Percentiles rank a stretch among this genome's conserved stretches.
phyloP scores from a whole-genome alignment of 2,329 filamentous ascomycete species.

The Diplodia sapinea region DNA sequence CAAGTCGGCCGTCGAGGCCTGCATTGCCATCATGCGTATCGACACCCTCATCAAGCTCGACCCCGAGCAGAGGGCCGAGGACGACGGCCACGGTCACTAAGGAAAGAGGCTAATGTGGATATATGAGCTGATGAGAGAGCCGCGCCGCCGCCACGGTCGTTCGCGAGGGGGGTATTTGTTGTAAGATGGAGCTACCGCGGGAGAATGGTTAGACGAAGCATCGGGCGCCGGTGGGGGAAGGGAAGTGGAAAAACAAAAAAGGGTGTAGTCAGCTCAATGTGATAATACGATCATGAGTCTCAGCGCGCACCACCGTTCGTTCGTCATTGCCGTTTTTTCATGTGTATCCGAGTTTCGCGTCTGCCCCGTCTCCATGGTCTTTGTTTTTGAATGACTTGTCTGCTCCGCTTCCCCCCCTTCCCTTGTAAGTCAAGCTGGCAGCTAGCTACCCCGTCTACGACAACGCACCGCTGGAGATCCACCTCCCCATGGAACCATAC shows the following conservation, averaged over 20 bases:
- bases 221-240: conserved; percentile 9
- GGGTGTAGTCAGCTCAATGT: conserved; percentile 16
- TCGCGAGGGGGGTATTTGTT: neutral
- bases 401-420: too few relatives aligned
- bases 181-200: conserved; percentile 5
- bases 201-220: conserved; percentile 13
- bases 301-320: neutral
- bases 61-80: conserved; percentile 77
- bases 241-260: neutral
- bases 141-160: neutral
- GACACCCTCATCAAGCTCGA: conserved; percentile 98
- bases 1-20: conserved; percentile 98
- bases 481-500: too few relatives aligned
- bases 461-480: too few relatives aligned
- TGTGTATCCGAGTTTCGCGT: neutral
- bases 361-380: too few relatives aligned
- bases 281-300: conserved; percentile 30
- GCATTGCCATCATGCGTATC: conserved; percentile 98
- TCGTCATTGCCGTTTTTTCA: neutral
- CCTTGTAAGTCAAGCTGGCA: too few relatives aligned
- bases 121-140: neutral
- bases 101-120: neutral
- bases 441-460: too few relatives aligned
- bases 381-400: too few relatives aligned
- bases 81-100: conserved; percentile 86